phyloP scores from a whole-genome alignment of 352 stramenopile genomes.

The Pythium oligandrum region DNA sequence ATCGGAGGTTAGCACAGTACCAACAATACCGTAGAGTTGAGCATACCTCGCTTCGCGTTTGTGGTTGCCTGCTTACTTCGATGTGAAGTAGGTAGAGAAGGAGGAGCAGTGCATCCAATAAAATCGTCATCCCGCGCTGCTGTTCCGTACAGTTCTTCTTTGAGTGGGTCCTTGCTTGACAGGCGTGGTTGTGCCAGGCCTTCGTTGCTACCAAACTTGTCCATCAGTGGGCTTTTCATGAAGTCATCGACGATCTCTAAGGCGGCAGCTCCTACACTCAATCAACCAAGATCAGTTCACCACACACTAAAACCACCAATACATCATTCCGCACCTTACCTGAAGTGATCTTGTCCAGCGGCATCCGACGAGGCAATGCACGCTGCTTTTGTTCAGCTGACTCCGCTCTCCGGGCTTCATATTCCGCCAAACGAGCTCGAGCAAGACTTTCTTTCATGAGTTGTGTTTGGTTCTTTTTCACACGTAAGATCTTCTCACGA shows the following conservation, averaged over 20 bases:
- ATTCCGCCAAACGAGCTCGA: conserved; percentile 48
- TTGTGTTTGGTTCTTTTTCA: conserved; percentile 77
- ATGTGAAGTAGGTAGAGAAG: not conserved
- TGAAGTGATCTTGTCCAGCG: conserved; percentile 46
- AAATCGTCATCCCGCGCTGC: conserved; percentile 39
- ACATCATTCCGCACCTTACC: conserved; percentile 18
- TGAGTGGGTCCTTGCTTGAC: conserved; percentile 28
- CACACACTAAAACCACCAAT: not conserved
- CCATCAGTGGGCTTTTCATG: conserved; percentile 68
- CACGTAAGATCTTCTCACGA: conserved; percentile 55
- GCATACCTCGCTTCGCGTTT: conserved; percentile 1
- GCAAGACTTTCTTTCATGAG: conserved; percentile 67
- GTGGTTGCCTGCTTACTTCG: conserved; percentile 13
- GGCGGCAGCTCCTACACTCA: conserved; percentile 45
- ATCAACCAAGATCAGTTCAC: not conserved
- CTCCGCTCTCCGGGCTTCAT: conserved; percentile 35
- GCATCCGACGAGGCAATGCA: conserved; percentile 26
- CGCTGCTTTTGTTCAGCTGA: not conserved
- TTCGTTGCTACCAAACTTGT: conserved; percentile 37
- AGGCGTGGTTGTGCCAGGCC: not conserved
- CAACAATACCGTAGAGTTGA: conserved; percentile 1
- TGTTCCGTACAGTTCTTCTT: conserved; percentile 63
- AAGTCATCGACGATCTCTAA: conserved; percentile 84
- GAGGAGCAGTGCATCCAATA: conserved; percentile 35
- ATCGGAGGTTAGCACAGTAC: not conserved